phyloP scores from a whole-genome alignment of 1,139 yeast genomes.

The Yamadazyma spencermartinsiae region DNA sequence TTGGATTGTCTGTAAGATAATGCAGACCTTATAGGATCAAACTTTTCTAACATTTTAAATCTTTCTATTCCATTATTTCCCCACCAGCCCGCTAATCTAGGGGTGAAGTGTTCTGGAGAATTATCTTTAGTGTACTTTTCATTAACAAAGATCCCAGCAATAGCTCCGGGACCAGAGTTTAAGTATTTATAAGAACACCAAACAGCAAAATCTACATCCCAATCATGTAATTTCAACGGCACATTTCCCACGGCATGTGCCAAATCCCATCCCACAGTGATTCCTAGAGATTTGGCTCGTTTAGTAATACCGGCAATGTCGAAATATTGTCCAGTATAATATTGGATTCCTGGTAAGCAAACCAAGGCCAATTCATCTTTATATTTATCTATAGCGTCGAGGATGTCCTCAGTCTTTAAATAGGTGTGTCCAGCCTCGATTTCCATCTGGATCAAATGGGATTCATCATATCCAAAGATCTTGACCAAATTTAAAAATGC shows the following conservation, averaged over 20 bases:
- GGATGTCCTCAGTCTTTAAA: conserved; percentile 63
- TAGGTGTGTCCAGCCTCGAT: conserved; percentile 58
- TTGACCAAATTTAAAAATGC: conserved; percentile 76
- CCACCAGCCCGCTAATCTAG: conserved; percentile 97
- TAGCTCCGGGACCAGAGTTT: conserved; percentile 91
- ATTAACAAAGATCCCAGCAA: conserved; percentile 80
- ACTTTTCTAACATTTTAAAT: conserved; percentile 76
- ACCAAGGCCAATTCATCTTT: conserved; percentile 71
- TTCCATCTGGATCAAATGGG: conserved; percentile 61
- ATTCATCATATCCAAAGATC: conserved; percentile 59
- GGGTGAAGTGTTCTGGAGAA: conserved; percentile 38
- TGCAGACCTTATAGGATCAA: conserved; percentile 81
- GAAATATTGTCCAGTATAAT: conserved; percentile 87
- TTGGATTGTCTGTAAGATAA: conserved; percentile 89
- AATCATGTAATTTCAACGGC: conserved; percentile 70
- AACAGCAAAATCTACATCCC: conserved; percentile 91
- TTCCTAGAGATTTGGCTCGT: conserved; percentile 47
- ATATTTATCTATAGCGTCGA: conserved; percentile 53
- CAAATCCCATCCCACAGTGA: conserved; percentile 89
- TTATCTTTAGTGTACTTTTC: conserved; percentile 44
- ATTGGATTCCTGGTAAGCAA: conserved; percentile 86
- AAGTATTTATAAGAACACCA: conserved; percentile 94
- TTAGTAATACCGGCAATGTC: conserved; percentile 69
- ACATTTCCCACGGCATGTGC: conserved; percentile 96
- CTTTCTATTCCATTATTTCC: conserved; percentile 73